Base-by-base conservation (phyloP, 2,329 filamentous ascomycete genomes). In the Alternaria triticimaculans region DNA sequence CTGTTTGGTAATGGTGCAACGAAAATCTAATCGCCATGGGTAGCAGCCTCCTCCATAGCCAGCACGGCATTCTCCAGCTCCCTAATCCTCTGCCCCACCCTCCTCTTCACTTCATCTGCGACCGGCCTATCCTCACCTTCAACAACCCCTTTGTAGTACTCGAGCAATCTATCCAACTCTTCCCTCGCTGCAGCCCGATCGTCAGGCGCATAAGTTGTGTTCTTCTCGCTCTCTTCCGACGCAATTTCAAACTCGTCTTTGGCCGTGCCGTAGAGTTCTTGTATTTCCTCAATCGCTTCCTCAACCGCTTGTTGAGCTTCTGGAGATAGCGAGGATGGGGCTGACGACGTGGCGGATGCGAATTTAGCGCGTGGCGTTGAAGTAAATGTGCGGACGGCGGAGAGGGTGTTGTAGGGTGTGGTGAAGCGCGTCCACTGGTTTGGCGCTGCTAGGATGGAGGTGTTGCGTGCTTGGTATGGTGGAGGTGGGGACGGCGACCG, bases 131-230 rank as follows among this genome's bases (percentile, higher is more conserved):
- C 79, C 26, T 71, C 64, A 7, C 82, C 81, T 45, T 71, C 80
- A 6, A 86, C 66, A 2, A 83, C 79, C 18, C 74, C 75, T 37
- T 78, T 76, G 62, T 84, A 87, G 11, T 80, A 83, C 54, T 81
- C 80, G 63, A 86, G 78, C 58, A 88, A 77, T 65, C 79, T 81
- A 44, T 81, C 81, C 58, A 88, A 69, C 67, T 86, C 86, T 71
- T 86, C 85, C 11, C 83, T 72, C 30, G 86, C 85, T 23, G 85
- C 85, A 18, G 81, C 83, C 5, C 86, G 78, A 64, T 88, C 86
- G 25, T 85, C 85, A 18, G 83, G 80, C 2, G 86, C 86, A 74
- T 88, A 88, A 30, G 86, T 83, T 11, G 84, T 85, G 61, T 84
- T 83, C 76, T 85, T 86, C 66, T 84, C 80, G 18, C 83, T 85